phyloP scores from a whole-genome alignment of 768 basidiomycete species.

The Thelephora aurantiotincta region DNA sequence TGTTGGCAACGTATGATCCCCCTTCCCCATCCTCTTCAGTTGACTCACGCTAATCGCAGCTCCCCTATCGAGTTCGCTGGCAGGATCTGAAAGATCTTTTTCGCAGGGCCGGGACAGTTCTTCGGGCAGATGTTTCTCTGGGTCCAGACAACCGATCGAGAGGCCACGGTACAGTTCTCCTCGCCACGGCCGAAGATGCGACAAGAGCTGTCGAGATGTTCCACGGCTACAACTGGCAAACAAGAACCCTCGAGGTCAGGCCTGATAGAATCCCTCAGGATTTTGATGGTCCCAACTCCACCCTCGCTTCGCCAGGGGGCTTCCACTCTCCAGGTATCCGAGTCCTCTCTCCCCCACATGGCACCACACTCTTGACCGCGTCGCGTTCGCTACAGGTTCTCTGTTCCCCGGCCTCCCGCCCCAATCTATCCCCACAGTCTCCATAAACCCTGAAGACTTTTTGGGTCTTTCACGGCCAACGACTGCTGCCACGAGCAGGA shows the following conservation, averaged over 20 bases:
- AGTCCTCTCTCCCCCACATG: not conserved
- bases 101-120: slow-evolving; percentile 70
- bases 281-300: slow-evolving; percentile 10
- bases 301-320: not conserved
- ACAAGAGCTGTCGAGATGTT: slow-evolving; percentile 91
- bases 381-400: too few species aligned
- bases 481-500: slow-evolving; percentile 24
- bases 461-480: not conserved
- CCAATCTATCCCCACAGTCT: too few species aligned
- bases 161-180: slow-evolving; percentile 89
- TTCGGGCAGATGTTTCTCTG: slow-evolving; percentile 37
- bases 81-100: slow-evolving; percentile 99
- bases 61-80: slow-evolving; percentile 96
- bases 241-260: slow-evolving; percentile 80
- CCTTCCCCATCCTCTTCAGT: slow-evolving; percentile 1
- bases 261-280: slow-evolving; percentile 57
- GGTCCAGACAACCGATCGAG: slow-evolving; percentile 84
- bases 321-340: not conserved
- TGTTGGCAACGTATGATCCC: slow-evolving; percentile 75
- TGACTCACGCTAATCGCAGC: slow-evolving; percentile 25
- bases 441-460: not conserved
- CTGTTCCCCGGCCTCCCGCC: too few species aligned
- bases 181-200: slow-evolving; percentile 91
- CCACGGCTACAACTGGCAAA: slow-evolving; percentile 97
- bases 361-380: too few species aligned